phyloP scores from a whole-genome alignment of 768 basidiomycete genomes.

The Phallus indusiatus region DNA sequence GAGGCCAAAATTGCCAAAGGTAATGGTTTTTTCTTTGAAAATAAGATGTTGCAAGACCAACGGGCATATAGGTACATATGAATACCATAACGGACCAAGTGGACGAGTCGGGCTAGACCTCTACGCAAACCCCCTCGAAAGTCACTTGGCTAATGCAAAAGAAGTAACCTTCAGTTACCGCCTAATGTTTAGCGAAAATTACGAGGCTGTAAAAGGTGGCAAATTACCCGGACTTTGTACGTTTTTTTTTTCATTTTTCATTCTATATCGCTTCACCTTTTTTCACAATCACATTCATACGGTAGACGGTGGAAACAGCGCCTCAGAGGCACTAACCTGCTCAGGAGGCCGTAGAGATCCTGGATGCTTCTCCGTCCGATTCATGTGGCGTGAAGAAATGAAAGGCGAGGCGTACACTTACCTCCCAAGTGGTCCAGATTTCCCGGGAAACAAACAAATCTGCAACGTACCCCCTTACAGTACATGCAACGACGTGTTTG shows the following conservation, averaged over 20 bases:
- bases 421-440: conserved; percentile 8
- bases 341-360: conserved; percentile 66
- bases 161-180: conserved; percentile 58
- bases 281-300: not conserved
- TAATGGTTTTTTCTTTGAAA: not conserved
- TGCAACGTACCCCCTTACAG: conserved; percentile 29
- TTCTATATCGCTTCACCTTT: not conserved
- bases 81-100: conserved; percentile 30
- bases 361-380: conserved; percentile 59
- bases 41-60: not conserved
- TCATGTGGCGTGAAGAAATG: conserved; percentile 39
- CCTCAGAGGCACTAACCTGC: conserved; percentile 30
- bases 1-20: not conserved
- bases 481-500: not conserved
- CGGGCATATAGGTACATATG: not conserved
- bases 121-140: conserved; percentile 38
- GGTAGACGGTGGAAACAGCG: conserved; percentile 44
- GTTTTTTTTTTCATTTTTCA: conserved; percentile 7
- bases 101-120: conserved; percentile 63
- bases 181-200: conserved; percentile 67
- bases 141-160: conserved; percentile 36
- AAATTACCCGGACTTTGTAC: conserved; percentile 70
- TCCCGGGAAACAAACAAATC: conserved; percentile 31
- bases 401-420: conserved; percentile 57
- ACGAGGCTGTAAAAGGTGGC: conserved; percentile 72